Base-by-base conservation (phyloP, 345 rosid species). In the Nasturtium officinale region DNA sequence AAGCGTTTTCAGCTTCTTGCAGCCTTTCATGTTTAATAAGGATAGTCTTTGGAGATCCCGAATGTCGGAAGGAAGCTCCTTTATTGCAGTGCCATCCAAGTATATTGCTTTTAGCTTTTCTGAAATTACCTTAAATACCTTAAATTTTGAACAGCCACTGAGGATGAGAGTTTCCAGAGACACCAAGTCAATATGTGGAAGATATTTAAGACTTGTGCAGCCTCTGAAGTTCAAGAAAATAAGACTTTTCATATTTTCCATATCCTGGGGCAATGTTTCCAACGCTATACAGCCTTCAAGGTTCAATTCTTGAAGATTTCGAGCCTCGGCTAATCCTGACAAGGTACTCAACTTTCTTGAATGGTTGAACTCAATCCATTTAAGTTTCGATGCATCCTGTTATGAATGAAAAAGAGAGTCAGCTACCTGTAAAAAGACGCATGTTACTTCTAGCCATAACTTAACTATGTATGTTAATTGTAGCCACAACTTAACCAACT, bases 221-320 rank as follows among this genome's bases (percentile, higher is more conserved):
- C 59, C 68, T 56, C 54, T 58, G 17, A 78, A 29, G 32, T 15
- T 29, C 69, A 80, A 18, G 10, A 0, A 5, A 26, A 65, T 61
- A 2, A 82, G 71, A 26, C 40, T 46, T 21, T 59, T 25, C 50
- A 70, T 73, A 4, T 73, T 42, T 61, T 43, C 1, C 46, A 78
- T 35, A 7, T 46, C 61, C 4, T n/a, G 8, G 16, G 30, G 48
- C 6, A 59, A 60, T 32, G 2, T 25, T 42, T 3, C 20, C 66
- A 79, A 56, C 2, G 57, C 51, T 12, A 8, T 35, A 59, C 86
- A 83, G 1, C 64, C 65, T 30, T 47, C 57, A 32, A 83, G 69
- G 9, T 26, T 3, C 12, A 80, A 1, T 10, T 38, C 54, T 38
- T 72, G 71, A 61, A 84, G 48, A 9, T 60, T 75, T 26, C 4